Evolutionary conservation across 176 grass and related monocot species (phyloP).

Genomic region (Oryza punctata): DNA sequence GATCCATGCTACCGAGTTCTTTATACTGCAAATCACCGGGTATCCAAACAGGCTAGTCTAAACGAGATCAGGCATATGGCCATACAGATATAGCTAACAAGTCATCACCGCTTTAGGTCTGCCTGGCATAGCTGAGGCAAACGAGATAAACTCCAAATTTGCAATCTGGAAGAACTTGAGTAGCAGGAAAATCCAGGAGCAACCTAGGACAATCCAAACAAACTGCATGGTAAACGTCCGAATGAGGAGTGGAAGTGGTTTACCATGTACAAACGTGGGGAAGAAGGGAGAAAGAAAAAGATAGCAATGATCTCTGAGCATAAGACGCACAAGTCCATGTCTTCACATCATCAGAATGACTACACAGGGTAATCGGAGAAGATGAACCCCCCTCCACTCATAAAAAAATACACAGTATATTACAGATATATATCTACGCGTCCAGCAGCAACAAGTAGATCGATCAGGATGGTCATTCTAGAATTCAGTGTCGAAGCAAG

Average conservation of each 20-base stretch:
- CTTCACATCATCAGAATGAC: slow-evolving; percentile 23
- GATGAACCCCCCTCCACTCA: not conserved
- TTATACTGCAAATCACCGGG: too few relatives aligned
- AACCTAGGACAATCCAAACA: too few relatives aligned
- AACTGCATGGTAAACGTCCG: too few relatives aligned
- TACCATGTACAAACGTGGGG: not conserved
- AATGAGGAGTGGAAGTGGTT: not conserved
- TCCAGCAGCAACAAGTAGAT: not conserved
- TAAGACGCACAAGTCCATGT: not conserved
- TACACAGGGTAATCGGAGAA: not conserved
- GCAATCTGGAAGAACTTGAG: not conserved
- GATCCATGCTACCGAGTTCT: too few relatives aligned
- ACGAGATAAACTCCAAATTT: not conserved
- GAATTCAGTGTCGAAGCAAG: slow-evolving; percentile 96
- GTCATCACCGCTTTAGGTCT: not conserved
- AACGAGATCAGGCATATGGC: too few relatives aligned
- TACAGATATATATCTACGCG: not conserved
- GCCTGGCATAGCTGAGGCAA: not conserved
- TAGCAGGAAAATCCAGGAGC: not conserved
- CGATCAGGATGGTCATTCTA: slow-evolving; percentile 48
- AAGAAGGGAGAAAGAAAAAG: not conserved
- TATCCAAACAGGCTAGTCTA: too few relatives aligned
- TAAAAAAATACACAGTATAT: slow-evolving; percentile 32
- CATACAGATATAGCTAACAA: too few relatives aligned
- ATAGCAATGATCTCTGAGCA: slow-evolving; percentile 13